Conservation (phyloP, 1,139 yeast genomes). For the Diutina scorzettiae region DNA sequence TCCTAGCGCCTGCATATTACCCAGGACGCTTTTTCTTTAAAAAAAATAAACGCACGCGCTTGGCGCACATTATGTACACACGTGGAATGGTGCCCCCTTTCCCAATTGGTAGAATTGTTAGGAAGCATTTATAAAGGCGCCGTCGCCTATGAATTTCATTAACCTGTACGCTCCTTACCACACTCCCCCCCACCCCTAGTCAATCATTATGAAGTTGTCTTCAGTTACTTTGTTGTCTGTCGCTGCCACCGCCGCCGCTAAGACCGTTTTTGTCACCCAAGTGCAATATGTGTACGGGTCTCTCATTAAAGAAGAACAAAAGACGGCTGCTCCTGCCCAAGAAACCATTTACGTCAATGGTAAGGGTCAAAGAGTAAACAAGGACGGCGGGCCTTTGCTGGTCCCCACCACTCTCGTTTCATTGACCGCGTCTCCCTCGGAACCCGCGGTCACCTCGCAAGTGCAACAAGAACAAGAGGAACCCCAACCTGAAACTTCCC, state of each 20-base stretch:
- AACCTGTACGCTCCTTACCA: conserved; percentile 6
- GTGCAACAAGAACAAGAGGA: background rate
- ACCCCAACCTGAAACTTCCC: background rate
- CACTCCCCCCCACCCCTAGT: conserved; percentile 3
- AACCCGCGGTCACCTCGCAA: background rate
- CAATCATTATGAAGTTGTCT: conserved; percentile 12
- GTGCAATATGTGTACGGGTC: conserved; percentile 11
- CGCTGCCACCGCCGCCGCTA: conserved; percentile 13
- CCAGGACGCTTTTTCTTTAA: no score
- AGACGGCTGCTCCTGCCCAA: background rate
- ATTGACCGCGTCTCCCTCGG: background rate
- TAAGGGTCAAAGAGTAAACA: background rate
- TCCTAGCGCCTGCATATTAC: no score
- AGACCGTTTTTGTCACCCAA: conserved; percentile 16
- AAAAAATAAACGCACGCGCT: no score
- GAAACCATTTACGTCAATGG: conserved; percentile 2
- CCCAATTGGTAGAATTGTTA: no score
- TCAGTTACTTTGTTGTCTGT: conserved; percentile 9
- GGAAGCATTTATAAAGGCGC: no score
- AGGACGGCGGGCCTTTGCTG: background rate
- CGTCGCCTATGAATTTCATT: no score
- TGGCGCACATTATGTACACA: no score
- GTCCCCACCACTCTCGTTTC: background rate
- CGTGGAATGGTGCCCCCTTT: no score
- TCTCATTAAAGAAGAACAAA: background rate